phyloP scores from a whole-genome alignment of 2,329 filamentous ascomycete species.

The Cordyceps pruinosa region DNA sequence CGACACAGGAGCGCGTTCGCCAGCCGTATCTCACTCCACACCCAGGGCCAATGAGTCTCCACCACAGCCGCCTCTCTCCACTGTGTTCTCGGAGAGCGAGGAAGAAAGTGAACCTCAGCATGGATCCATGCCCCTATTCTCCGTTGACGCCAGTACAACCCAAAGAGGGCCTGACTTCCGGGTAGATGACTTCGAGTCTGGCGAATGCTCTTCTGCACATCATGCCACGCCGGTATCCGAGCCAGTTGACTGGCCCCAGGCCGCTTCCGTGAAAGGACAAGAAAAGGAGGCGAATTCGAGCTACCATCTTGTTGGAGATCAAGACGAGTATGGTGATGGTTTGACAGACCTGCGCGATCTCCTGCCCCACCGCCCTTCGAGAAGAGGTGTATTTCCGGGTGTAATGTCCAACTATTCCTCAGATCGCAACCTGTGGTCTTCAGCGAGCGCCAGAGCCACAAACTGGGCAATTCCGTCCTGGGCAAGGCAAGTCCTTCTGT shows the following conservation, averaged over 20 bases:
- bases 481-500: conserved; percentile 37
- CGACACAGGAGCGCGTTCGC: background rate
- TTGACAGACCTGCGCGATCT: conserved; percentile 52
- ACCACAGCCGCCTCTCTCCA: conserved; percentile 59
- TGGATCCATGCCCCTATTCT: conserved; percentile 37
- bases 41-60: conserved; percentile 40
- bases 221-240: conserved; percentile 28
- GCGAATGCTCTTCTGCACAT: background rate
- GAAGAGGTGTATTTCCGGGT: conserved; percentile 41
- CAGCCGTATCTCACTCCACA: background rate
- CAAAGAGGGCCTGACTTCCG: background rate
- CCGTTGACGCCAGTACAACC: background rate
- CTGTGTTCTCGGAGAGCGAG: conserved; percentile 57
- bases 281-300: conserved; percentile 29
- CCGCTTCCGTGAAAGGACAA: conserved; percentile 34
- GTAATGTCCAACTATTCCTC: conserved; percentile 43
- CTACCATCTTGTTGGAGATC: conserved; percentile 44
- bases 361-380: conserved; percentile 43
- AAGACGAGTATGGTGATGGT: conserved; percentile 59
- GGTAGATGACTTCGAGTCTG: background rate
- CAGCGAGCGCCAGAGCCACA: conserved; percentile 40
- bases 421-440: conserved; percentile 47
- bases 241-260: conserved; percentile 44
- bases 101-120: conserved; percentile 43
- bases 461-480: conserved; percentile 46